phyloP scores from a whole-genome alignment of 1,139 yeast species.

The Protomyces lactucae-debilis region DNA sequence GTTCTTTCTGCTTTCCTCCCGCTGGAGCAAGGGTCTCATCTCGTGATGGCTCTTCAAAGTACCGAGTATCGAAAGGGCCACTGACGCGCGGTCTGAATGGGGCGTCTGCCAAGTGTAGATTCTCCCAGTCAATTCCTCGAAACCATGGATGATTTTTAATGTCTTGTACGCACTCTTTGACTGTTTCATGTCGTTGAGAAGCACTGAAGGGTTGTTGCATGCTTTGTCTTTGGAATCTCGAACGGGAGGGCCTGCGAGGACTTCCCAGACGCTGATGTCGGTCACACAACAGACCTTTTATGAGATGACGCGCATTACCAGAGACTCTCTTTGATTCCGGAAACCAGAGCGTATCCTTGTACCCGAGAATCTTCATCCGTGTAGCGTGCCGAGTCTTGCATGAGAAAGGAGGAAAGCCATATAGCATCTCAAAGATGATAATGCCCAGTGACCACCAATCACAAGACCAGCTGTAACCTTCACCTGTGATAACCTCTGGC shows the following conservation, averaged over 20 bases:
- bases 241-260: conserved; percentile 27
- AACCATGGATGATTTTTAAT: conserved; percentile 66
- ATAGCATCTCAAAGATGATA: conserved; percentile 79
- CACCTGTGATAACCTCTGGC: conserved; percentile 86
- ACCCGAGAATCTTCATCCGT: conserved; percentile 25
- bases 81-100: conserved; percentile 77
- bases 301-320: conserved; percentile 66
- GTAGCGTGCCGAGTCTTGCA: conserved; percentile 50
- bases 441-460: conserved; percentile 99
- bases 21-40: conserved; percentile 22
- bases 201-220: background rate
- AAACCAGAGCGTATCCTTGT: conserved; percentile 14
- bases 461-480: conserved; percentile 73
- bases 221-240: background rate
- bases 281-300: conserved; percentile 56
- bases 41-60: conserved; percentile 53
- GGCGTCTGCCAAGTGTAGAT: conserved; percentile 67
- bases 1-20: background rate
- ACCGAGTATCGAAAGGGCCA: conserved; percentile 81
- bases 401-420: conserved; percentile 92
- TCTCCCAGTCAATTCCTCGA: conserved; percentile 59
- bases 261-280: conserved; percentile 66
- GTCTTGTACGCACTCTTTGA: conserved; percentile 47
- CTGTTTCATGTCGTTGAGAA: background rate
- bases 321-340: conserved; percentile 44